A percentile compares a stretch with the other conserved stretches of the same genome.
Conservation (phyloP, 805 yeast genomes). For the Sporopachydermia quercuum region DNA sequence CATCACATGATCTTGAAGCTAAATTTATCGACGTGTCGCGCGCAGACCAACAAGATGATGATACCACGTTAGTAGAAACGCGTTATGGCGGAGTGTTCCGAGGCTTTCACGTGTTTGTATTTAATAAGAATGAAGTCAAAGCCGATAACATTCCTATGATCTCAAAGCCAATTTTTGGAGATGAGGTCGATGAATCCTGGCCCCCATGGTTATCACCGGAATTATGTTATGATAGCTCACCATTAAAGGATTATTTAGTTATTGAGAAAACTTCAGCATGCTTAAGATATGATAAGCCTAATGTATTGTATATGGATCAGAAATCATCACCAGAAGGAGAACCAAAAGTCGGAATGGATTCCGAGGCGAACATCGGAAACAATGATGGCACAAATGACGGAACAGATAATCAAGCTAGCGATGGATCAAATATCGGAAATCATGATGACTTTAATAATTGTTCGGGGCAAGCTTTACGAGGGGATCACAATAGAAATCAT, state of each 20-base stretch:
- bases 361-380: slow-evolving; percentile 4
- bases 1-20: slow-evolving; percentile 57
- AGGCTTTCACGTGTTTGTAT: slow-evolving; percentile 59
- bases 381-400: slow-evolving; percentile 3
- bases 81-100: slow-evolving; percentile 55
- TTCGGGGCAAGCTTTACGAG: not conserved
- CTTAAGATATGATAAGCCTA: slow-evolving; percentile 41
- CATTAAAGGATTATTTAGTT: slow-evolving; percentile 34
- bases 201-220: slow-evolving; percentile 85
- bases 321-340: slow-evolving; percentile 8
- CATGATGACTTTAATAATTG: not conserved
- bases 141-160: slow-evolving; percentile 27
- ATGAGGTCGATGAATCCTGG: slow-evolving; percentile 34
- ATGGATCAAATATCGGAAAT: not conserved
- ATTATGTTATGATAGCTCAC: slow-evolving; percentile 39
- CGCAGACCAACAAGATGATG: slow-evolving; percentile 24
- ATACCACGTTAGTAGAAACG: slow-evolving; percentile 38
- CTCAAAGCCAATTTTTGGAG: slow-evolving; percentile 7
- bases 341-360: slow-evolving; percentile 4
- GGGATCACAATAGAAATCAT: slow-evolving; percentile 23
- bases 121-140: slow-evolving; percentile 35
- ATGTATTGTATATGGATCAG: slow-evolving; percentile 25
- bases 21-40: slow-evolving; percentile 53
- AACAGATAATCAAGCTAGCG: not conserved
- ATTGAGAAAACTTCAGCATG: slow-evolving; percentile 50